A percentile compares a stretch with the other conserved stretches of the same genome.
Evolutionary conservation across 2,329 filamentous ascomycete genomes (phyloP).

Genomic region (Bipolaris victoriae): DNA sequence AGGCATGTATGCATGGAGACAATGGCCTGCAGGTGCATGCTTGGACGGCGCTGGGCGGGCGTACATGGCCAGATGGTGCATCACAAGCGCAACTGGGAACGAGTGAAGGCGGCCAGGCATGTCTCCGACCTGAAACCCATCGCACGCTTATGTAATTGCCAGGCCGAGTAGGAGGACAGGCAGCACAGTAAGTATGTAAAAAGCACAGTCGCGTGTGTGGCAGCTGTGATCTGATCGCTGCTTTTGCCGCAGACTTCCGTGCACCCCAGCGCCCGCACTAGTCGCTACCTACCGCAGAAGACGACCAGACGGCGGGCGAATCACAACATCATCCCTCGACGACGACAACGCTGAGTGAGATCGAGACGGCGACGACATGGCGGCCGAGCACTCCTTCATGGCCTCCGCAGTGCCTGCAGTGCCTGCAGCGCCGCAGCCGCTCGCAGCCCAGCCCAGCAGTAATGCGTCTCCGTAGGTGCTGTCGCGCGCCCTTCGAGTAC

Average conservation of each 20-base stretch:
- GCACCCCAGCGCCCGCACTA: constrained; percentile 17
- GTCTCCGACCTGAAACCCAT: neutral
- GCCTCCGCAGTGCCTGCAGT: constrained; percentile 36
- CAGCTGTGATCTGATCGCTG: constrained; percentile 7
- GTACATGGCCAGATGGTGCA: neutral
- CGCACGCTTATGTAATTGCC: constrained; percentile 5
- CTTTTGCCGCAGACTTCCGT: constrained; percentile 17
- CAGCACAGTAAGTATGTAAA: neutral
- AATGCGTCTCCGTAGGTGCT: constrained; percentile 42
- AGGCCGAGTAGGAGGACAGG: neutral
- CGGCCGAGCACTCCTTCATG: constrained; percentile 50
- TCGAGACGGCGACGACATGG: constrained; percentile 33
- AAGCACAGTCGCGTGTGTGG: constrained; percentile 12
- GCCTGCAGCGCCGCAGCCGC: constrained; percentile 36
- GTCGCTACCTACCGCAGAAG: constrained; percentile 12
- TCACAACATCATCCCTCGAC: constrained; percentile 28
- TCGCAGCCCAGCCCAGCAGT: constrained; percentile 44
- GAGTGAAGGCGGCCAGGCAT: neutral
- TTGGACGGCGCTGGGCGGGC: neutral
- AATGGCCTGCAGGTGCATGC: neutral
- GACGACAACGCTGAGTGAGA: constrained; percentile 10
- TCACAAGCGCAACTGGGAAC: neutral
- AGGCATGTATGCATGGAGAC: neutral
- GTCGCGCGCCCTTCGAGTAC: constrained; percentile 15
- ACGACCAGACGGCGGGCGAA: constrained; percentile 17